These are phyloP conservation scores for Phytopythium sindhum DNA, from an alignment of 352 stramenopile genomes.

Conservation along the genomic window DNA sequence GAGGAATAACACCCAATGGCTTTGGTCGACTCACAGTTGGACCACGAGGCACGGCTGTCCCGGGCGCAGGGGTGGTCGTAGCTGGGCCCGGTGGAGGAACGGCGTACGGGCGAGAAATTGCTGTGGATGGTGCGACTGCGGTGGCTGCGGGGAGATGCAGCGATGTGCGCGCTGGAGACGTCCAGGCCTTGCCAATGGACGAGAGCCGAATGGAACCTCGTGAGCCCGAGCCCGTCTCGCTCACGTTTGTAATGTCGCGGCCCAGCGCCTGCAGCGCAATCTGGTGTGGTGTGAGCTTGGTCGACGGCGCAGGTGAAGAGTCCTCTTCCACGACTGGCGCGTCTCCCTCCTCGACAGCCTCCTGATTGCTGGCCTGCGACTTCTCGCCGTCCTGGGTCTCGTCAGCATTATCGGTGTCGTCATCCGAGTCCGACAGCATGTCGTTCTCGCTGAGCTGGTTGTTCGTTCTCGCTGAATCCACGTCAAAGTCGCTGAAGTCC, in stretches of 20 bases:
- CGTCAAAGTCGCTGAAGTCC: slow-evolving; percentile 35
- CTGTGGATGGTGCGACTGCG: not conserved
- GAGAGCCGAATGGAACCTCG: slow-evolving; percentile 2
- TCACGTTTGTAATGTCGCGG: slow-evolving; percentile 1
- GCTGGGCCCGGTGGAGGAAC: not conserved
- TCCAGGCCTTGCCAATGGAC: not conserved
- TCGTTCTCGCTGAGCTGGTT: slow-evolving; percentile 8
- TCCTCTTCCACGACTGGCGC: slow-evolving; percentile 1
- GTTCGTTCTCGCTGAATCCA: slow-evolving; percentile 15
- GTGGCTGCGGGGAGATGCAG: not conserved
- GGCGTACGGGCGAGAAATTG: not conserved
- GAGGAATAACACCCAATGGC: slow-evolving; percentile 8
- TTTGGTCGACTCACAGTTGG: slow-evolving; percentile 18
- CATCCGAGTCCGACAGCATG: slow-evolving; percentile 5
- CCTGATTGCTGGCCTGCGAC: not conserved
- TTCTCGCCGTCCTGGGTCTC: not conserved
- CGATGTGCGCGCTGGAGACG: not conserved
- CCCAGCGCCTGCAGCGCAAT: slow-evolving; percentile 7
- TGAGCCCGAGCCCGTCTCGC: not conserved
- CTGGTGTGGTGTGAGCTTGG: slow-evolving; percentile 3
- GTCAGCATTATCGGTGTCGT: not conserved
- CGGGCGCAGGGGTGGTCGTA: not conserved
- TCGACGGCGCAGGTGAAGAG: slow-evolving; percentile 4
- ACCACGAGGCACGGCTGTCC: not conserved
- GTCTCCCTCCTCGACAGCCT: not conserved